phyloP scores from a whole-genome alignment of 306 rosid genomes.

The Astragalus membranaceus region DNA sequence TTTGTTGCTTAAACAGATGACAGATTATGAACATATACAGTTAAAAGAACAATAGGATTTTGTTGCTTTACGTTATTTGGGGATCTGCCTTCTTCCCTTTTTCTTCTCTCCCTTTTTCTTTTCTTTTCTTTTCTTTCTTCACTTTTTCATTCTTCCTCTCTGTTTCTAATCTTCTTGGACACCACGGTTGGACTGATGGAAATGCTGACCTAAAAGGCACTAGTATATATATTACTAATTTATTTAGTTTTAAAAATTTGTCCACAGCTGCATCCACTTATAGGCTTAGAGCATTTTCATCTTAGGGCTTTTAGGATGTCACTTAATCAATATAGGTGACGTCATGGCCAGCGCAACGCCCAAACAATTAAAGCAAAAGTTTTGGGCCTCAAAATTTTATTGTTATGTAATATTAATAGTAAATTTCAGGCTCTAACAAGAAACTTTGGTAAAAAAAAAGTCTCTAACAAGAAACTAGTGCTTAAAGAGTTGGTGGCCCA shows the following conservation, averaged over 20 bases:
- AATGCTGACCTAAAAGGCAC: slow-evolving; percentile 34
- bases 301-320: too few species aligned
- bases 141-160: not conserved
- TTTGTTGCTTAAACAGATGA: slow-evolving; percentile 37
- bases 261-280: slow-evolving; percentile 21
- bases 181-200: slow-evolving; percentile 16
- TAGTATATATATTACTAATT: not conserved
- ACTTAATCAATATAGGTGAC: too few species aligned
- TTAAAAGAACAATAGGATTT: slow-evolving; percentile 18
- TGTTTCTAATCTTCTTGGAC: slow-evolving; percentile 11
- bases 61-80: slow-evolving; percentile 33
- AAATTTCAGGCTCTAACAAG: too few species aligned
- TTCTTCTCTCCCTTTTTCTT: not conserved
- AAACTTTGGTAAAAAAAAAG: too few species aligned
- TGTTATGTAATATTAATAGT: too few species aligned
- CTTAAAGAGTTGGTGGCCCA: too few species aligned
- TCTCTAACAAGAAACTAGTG: too few species aligned
- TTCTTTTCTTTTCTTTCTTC: not conserved
- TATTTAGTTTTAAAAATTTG: not conserved
- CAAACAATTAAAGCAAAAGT: too few species aligned
- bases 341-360: too few species aligned
- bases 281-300: not conserved
- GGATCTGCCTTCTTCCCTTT: slow-evolving; percentile 24
- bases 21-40: slow-evolving; percentile 20
- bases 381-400: too few species aligned